These are phyloP conservation scores for Pythium sukuiense DNA, from an alignment of 352 stramenopile genomes.

Conservation along the genomic window DNA sequence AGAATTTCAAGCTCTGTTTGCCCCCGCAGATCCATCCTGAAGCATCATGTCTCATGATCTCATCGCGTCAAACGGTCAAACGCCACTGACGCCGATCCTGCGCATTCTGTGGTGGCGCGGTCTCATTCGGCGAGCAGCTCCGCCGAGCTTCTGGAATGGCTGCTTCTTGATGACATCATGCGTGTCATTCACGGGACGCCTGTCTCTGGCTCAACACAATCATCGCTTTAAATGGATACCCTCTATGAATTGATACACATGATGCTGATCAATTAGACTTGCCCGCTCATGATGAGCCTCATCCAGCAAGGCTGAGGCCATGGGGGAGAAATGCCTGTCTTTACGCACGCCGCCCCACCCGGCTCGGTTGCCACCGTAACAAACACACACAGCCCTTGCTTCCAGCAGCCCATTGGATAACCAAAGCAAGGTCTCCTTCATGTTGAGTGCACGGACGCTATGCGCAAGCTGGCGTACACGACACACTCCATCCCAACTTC, in stretches of 20 bases:
- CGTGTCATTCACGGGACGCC: constrained; percentile 18
- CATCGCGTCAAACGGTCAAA: neutral
- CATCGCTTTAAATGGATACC: neutral
- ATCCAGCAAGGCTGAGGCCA: neutral
- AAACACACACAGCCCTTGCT: neutral
- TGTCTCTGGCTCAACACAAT: constrained; percentile 10
- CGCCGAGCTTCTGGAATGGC: constrained; percentile 22
- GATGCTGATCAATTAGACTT: neutral
- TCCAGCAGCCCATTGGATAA: neutral
- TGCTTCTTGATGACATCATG: constrained; percentile 32
- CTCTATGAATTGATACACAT: neutral
- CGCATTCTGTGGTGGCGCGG: constrained; percentile 4
- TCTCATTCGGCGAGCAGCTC: constrained; percentile 17
- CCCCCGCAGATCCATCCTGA: neutral
- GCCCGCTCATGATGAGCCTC: neutral
- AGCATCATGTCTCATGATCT: neutral
- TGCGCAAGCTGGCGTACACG: neutral
- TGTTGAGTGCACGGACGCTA: neutral
- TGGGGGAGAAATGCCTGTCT: neutral
- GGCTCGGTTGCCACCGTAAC: neutral
- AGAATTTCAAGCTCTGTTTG: no score
- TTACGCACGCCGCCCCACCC: neutral
- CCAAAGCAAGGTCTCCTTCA: neutral
- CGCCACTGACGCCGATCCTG: neutral
- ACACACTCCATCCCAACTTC: neutral